Evolutionary conservation across 2,329 filamentous ascomycete genomes (phyloP).

Genomic region (Leptographium galeiforme): DNA sequence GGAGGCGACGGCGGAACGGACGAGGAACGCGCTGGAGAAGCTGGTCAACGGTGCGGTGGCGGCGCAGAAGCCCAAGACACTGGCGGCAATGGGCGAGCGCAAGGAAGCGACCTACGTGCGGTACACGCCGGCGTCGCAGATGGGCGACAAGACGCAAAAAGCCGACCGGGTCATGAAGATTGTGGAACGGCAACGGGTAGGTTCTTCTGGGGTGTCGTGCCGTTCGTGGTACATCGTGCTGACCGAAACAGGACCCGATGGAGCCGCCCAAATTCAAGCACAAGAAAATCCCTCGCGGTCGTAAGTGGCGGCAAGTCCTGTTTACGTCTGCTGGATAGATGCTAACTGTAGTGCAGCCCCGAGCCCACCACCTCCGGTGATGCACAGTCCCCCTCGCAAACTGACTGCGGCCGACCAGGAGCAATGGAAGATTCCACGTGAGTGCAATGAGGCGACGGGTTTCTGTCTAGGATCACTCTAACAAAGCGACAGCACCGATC

Average conservation of each 20-base stretch:
- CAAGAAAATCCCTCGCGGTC: conserved; percentile 76
- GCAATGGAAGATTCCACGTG: conserved; percentile 69
- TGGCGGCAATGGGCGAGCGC: conserved; percentile 52
- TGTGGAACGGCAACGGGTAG: conserved; percentile 64
- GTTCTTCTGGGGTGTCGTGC: not conserved
- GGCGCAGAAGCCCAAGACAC: conserved; percentile 90
- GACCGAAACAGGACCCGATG: conserved; percentile 55
- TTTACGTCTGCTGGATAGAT: not conserved
- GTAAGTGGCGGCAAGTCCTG: conserved; percentile 2
- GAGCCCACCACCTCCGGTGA: conserved; percentile 81
- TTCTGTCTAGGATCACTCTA: not conserved
- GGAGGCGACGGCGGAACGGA: conserved; percentile 70
- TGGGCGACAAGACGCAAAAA: conserved; percentile 78
- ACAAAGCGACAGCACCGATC: conserved; percentile 47
- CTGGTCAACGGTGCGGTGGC: conserved; percentile 77
- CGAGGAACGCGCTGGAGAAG: conserved; percentile 69
- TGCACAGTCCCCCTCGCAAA: conserved; percentile 90
- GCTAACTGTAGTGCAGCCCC: conserved; percentile 33
- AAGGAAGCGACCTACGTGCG: conserved; percentile 86
- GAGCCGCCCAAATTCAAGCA: conserved; percentile 98
- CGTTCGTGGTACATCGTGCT: not conserved
- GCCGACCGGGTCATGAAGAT: conserved; percentile 98
- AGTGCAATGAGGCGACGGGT: not conserved
- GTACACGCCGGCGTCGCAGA: conserved; percentile 92
- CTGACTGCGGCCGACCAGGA: conserved; percentile 95